Conservation (phyloP, 768 basidiomycete species). For the Hericium rajendrae region DNA sequence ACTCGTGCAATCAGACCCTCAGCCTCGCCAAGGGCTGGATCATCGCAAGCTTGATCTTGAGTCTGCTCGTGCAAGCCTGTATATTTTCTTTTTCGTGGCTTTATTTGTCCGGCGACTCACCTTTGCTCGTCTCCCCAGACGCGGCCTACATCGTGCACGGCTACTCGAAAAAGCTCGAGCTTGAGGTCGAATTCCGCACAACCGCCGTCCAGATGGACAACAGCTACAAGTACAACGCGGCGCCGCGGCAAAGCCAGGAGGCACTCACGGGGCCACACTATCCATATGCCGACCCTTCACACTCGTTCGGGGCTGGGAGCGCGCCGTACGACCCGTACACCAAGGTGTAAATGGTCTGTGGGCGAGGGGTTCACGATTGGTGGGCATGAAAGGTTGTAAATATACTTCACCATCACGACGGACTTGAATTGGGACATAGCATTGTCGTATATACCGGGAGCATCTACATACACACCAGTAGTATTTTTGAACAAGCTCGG, state of each 20-base stretch:
- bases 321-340: not conserved
- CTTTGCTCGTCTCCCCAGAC: not conserved
- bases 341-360: too few species aligned
- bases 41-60: not conserved
- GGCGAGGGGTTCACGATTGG: too few species aligned
- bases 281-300: not conserved
- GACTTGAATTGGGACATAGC: not conserved
- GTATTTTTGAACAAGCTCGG: too few species aligned
- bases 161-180: not conserved
- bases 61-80: not conserved
- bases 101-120: not conserved
- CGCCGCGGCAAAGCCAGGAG: not conserved
- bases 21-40: not conserved
- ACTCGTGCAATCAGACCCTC: not conserved
- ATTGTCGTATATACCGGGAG: too few species aligned
- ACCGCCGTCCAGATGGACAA: not conserved
- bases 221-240: not conserved
- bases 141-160: not conserved
- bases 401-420: not conserved
- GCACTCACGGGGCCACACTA: not conserved
- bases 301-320: not conserved
- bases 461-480: too few species aligned
- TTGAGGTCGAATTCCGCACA: not conserved
- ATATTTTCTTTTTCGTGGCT: not conserved
- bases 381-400: too few species aligned